phyloP scores from a whole-genome alignment of 768 basidiomycete genomes.

The Coprinopsis cinerea region DNA sequence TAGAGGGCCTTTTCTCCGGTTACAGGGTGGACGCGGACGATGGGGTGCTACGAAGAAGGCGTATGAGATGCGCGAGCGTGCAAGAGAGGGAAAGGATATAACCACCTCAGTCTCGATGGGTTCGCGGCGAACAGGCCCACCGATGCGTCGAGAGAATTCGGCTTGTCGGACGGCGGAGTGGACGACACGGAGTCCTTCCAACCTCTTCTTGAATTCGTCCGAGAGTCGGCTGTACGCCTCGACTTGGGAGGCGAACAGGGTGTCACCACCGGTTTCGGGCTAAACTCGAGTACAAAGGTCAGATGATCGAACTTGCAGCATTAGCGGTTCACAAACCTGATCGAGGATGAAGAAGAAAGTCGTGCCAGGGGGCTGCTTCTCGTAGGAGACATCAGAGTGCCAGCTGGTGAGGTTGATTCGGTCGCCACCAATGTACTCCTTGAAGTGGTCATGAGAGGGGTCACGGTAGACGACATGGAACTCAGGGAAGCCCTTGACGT shows the following conservation, averaged over 20 bases:
- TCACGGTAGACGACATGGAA: conserved; percentile 58
- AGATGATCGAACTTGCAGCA: neutral
- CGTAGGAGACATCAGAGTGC: conserved; percentile 52
- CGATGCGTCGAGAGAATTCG: conserved; percentile 35
- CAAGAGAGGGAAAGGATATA: no score
- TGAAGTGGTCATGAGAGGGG: conserved; percentile 34
- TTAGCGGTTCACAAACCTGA: conserved; percentile 21
- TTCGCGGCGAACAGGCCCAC: conserved; percentile 45
- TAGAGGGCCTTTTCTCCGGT: conserved; percentile 61
- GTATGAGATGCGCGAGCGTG: neutral
- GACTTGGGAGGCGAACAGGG: conserved; percentile 50
- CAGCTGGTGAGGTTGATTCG: conserved; percentile 38
- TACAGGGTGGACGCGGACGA: conserved; percentile 54
- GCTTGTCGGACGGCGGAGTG: conserved; percentile 51
- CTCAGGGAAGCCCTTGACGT: conserved; percentile 50
- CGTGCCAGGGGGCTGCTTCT: conserved; percentile 48
- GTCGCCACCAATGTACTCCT: conserved; percentile 37
- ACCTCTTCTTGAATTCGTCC: conserved; percentile 47
- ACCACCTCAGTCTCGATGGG: conserved; percentile 44
- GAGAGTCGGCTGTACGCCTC: conserved; percentile 58
- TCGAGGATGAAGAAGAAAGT: conserved; percentile 55
- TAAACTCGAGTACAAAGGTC: conserved; percentile 5
- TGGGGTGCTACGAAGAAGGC: conserved; percentile 39
- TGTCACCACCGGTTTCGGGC: conserved; percentile 44
- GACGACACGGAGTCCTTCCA: conserved; percentile 51